Conservation (phyloP, 2,329 filamentous ascomycete species). For the Coniochaeta hoffmannii region DNA sequence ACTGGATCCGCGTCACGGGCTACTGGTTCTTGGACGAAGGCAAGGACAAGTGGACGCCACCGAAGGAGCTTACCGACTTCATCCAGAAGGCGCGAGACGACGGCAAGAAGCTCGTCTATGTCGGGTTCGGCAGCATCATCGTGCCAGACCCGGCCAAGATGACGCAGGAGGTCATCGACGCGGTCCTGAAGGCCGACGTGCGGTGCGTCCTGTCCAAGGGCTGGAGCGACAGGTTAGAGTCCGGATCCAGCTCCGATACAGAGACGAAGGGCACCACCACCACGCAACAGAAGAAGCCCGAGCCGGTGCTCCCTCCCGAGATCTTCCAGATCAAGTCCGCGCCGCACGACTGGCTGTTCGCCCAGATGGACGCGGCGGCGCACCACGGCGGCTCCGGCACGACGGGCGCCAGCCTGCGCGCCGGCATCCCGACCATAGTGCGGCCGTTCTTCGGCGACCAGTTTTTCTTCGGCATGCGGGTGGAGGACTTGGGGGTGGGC, state of each 20-base stretch:
- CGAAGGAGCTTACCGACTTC: constrained; percentile 68
- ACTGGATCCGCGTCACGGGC: constrained; percentile 95
- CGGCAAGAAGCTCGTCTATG: constrained; percentile 87
- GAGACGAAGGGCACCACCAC: constrained; percentile 41
- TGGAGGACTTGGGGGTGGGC: constrained; percentile 90
- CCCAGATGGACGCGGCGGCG: constrained; percentile 84
- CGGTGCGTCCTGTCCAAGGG: constrained; percentile 93
- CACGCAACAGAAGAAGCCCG: constrained; percentile 52
- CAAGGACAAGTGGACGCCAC: constrained; percentile 57
- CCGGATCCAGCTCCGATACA: constrained; percentile 24
- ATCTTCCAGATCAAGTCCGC: constrained; percentile 85
- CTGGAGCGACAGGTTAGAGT: constrained; percentile 72
- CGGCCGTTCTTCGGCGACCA: constrained; percentile 98
- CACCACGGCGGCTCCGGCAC: constrained; percentile 95
- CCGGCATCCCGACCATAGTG: constrained; percentile 88
- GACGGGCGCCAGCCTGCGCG: constrained; percentile 84
- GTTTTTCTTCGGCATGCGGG: constrained; percentile 85
- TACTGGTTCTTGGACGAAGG: constrained; percentile 96
- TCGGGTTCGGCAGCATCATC: constrained; percentile 94
- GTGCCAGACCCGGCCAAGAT: constrained; percentile 83
- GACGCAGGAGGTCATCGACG: constrained; percentile 88
- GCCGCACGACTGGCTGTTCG: constrained; percentile 95
- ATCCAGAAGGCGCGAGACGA: constrained; percentile 77
- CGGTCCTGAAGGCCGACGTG: constrained; percentile 84
- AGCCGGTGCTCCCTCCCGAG: constrained; percentile 66